These are phyloP conservation scores for Gaeumannomyces sp. DNA, from an alignment of 2,329 filamentous ascomycete species.

Conservation along the genomic window DNA sequence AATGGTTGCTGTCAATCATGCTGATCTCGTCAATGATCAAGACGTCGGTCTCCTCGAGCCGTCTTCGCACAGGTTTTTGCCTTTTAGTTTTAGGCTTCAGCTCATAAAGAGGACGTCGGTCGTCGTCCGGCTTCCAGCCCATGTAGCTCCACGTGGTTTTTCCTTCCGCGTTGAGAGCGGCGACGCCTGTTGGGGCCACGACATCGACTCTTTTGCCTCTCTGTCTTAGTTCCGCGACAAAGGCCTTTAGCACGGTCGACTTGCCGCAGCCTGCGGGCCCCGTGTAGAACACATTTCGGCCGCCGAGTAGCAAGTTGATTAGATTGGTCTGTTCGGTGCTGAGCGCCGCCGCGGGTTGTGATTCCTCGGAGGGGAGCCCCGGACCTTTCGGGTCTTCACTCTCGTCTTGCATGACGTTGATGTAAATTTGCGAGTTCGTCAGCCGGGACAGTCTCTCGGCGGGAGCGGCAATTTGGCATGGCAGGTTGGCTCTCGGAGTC, in stretches of 20 bases:
- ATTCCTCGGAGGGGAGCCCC: too few species aligned
- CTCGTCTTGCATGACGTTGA: too few species aligned
- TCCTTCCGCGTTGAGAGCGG: constrained; percentile 51
- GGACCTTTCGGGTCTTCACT: too few species aligned
- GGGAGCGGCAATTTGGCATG: too few species aligned
- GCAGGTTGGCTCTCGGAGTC: too few species aligned
- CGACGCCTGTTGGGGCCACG: constrained; percentile 53
- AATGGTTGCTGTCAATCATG: constrained; percentile 53
- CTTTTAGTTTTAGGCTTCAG: constrained; percentile 26
- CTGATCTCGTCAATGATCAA: constrained; percentile 61
- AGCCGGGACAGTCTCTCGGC: too few species aligned
- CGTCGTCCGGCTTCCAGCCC: constrained; percentile 44
- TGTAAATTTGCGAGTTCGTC: too few species aligned
- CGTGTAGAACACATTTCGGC: constrained; percentile 57
- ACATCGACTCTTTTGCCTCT: constrained; percentile 38
- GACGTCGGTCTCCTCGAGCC: constrained; percentile 41
- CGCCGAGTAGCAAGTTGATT: constrained; percentile 43
- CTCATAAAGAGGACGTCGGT: constrained; percentile 33
- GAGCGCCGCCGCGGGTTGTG: constrained; percentile 21
- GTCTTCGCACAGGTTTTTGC: constrained; percentile 26
- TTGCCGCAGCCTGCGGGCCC: constrained; percentile 58
- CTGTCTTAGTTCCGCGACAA: constrained; percentile 32
- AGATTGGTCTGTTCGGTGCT: constrained; percentile 41
- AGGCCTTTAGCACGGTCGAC: constrained; percentile 46
- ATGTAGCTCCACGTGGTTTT: constrained; percentile 51